A percentile compares a stretch with the other conserved stretches of the same genome.
These are phyloP conservation scores for Colletotrichum incanum DNA, from an alignment of 2,329 filamentous ascomycete genomes.

Conservation along the genomic window DNA sequence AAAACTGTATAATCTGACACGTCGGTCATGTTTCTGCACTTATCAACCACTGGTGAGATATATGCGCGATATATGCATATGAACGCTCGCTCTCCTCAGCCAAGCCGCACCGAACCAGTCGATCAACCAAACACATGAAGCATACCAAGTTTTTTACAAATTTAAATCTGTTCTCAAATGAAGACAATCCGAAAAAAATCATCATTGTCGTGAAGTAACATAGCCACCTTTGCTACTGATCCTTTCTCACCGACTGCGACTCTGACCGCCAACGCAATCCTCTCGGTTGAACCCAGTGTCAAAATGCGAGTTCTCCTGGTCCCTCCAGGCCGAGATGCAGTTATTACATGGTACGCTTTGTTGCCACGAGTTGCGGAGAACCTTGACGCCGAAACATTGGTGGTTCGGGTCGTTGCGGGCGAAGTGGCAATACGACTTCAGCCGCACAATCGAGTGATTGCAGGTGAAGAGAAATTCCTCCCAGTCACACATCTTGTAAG, in stretches of 20 bases:
- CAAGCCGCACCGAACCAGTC: neutral
- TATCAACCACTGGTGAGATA: neutral
- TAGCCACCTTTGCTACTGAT: neutral
- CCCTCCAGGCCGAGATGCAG: conserved; percentile 54
- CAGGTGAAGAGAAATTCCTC: conserved; percentile 80
- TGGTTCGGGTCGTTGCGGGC: conserved; percentile 81
- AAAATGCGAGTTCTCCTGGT: conserved; percentile 18
- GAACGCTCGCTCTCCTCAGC: neutral
- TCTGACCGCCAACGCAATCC: conserved; percentile 17
- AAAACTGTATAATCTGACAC: neutral
- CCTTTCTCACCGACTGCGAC: conserved; percentile 17
- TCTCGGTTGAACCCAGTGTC: conserved; percentile 21
- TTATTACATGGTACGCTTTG: conserved; percentile 68
- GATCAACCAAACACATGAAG: no score
- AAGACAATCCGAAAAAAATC: neutral
- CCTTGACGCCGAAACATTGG: conserved; percentile 78
- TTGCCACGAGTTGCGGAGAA: conserved; percentile 72
- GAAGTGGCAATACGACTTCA: conserved; percentile 81
- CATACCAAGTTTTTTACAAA: no score
- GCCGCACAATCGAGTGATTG: conserved; percentile 70
- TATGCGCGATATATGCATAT: neutral
- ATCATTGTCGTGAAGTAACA: neutral
- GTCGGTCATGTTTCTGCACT: neutral
- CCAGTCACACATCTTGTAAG: conserved; percentile 75
- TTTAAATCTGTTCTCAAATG: neutral